phyloP scores from a whole-genome alignment of 192 early-diverging fungal genomes.

The Jimgerdemannia lactiflua region DNA sequence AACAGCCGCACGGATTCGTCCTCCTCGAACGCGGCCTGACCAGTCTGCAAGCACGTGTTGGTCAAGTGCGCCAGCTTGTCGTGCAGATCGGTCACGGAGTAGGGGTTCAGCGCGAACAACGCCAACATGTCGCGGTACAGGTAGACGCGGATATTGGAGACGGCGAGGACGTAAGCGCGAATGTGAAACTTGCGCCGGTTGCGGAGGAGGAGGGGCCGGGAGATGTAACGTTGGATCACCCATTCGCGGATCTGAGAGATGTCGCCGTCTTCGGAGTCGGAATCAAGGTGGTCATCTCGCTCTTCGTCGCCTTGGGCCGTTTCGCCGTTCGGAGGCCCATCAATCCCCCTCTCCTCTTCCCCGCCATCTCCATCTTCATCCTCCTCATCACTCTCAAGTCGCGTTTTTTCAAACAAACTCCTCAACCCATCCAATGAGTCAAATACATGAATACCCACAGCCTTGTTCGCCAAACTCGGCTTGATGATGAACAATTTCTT shows the following conservation, averaged over 20 bases:
- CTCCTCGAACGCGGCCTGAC: constrained; percentile 46
- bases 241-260: constrained; percentile 63
- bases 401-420: constrained; percentile 33
- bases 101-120: constrained; percentile 56
- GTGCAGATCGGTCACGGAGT: constrained; percentile 35
- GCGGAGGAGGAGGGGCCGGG: constrained; percentile 48
- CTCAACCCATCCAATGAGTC: constrained; percentile 47
- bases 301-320: neutral
- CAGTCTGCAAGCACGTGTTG: constrained; percentile 63
- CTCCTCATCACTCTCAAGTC: constrained; percentile 40
- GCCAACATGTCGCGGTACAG: constrained; percentile 63
- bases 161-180: constrained; percentile 57
- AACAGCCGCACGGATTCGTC: constrained; percentile 48
- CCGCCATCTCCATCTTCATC: constrained; percentile 35
- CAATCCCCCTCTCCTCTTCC: constrained; percentile 30
- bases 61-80: constrained; percentile 56
- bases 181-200: constrained; percentile 63
- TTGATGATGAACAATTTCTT: constrained; percentile 56
- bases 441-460: constrained; percentile 62
- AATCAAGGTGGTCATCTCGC: constrained; percentile 3
- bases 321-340: neutral
- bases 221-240: constrained; percentile 67
- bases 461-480: constrained; percentile 61
- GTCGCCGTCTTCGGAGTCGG: constrained; percentile 20
- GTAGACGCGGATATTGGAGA: constrained; percentile 54